These are phyloP conservation scores for Mycena haematopus DNA, from an alignment of 768 basidiomycete genomes.

Conservation along the genomic window DNA sequence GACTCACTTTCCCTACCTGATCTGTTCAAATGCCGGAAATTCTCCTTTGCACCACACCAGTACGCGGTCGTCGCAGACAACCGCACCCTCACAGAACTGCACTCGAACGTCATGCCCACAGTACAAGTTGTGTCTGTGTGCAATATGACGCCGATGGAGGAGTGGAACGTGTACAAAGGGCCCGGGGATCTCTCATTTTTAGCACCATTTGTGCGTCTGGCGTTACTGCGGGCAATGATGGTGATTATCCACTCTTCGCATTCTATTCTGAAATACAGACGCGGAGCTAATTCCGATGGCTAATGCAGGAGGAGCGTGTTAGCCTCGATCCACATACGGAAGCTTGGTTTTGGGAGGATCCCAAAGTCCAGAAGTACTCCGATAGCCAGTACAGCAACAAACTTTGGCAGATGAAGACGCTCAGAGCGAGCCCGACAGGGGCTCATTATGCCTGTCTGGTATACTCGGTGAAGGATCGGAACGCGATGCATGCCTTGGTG, in stretches of 20 bases:
- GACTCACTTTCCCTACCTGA: constrained; percentile 22
- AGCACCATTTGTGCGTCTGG: constrained; percentile 13
- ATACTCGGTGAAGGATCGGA: constrained; percentile 14
- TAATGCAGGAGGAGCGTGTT: constrained; percentile 12
- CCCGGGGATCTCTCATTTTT: constrained; percentile 21
- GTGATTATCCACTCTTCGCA: too few species aligned
- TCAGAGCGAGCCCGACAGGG: constrained; percentile 24
- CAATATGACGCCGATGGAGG: constrained; percentile 5
- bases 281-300: too few species aligned
- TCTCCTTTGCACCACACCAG: constrained; percentile 4
- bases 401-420: constrained; percentile 20
- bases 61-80: constrained; percentile 26
- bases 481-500: constrained; percentile 22
- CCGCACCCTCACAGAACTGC: constrained; percentile 23
- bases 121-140: constrained; percentile 13
- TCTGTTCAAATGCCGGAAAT: constrained; percentile 17
- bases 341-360: constrained; percentile 18
- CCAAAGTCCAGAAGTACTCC: neutral
- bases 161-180: constrained; percentile 23
- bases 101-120: constrained; percentile 10
- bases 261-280: too few species aligned
- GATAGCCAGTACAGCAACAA: neutral
- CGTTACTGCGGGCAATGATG: constrained; percentile 16
- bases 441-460: constrained; percentile 10
- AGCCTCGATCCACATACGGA: constrained; percentile 9